Conservation (phyloP, 225 moss, liverwort and hornwort genomes). For the Physcomitrium patens region DNA sequence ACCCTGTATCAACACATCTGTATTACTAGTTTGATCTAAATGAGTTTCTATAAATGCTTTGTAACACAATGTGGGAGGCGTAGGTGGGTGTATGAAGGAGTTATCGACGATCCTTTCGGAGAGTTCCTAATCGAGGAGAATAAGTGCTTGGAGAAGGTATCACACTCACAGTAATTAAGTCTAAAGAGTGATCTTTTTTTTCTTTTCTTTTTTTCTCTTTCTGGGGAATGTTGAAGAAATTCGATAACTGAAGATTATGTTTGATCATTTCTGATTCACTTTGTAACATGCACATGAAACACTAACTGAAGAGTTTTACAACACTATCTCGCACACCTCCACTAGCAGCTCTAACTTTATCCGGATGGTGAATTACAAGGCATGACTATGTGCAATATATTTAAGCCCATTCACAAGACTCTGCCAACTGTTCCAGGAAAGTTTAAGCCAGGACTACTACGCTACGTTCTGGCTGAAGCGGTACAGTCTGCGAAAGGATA, state of each 20-base stretch:
- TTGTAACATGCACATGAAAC: slow-evolving; percentile 16
- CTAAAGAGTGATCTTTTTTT: not conserved
- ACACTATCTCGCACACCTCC: slow-evolving; percentile 8
- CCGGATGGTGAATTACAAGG: not conserved
- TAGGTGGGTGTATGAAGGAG: slow-evolving; percentile 92
- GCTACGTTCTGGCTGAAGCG: slow-evolving; percentile 95
- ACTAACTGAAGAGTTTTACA: slow-evolving; percentile 16
- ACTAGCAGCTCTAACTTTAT: slow-evolving; percentile 23
- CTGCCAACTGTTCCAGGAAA: slow-evolving; percentile 66
- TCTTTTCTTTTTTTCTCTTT: not conserved
- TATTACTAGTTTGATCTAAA: not conserved
- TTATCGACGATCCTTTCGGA: slow-evolving; percentile 93
- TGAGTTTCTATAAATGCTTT: slow-evolving; percentile 19
- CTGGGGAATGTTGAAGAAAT: slow-evolving; percentile 12
- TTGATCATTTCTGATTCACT: not conserved
- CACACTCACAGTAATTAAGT: slow-evolving; percentile 10
- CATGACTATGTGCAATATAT: too few species aligned
- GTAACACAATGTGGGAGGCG: slow-evolving; percentile 37
- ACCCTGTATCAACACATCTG: not conserved
- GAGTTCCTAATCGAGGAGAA: slow-evolving; percentile 97
- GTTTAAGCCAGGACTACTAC: slow-evolving; percentile 88
- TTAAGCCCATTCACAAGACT: slow-evolving; percentile 27
- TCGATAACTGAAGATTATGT: not conserved
- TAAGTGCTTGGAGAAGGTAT: slow-evolving; percentile 86
- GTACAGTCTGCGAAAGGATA: slow-evolving; percentile 80